Evolutionary conservation across 805 yeast species (phyloP), one percentile per base, ranked within the genome.

Genomic region (Metschnikowia cubensis): DNA sequence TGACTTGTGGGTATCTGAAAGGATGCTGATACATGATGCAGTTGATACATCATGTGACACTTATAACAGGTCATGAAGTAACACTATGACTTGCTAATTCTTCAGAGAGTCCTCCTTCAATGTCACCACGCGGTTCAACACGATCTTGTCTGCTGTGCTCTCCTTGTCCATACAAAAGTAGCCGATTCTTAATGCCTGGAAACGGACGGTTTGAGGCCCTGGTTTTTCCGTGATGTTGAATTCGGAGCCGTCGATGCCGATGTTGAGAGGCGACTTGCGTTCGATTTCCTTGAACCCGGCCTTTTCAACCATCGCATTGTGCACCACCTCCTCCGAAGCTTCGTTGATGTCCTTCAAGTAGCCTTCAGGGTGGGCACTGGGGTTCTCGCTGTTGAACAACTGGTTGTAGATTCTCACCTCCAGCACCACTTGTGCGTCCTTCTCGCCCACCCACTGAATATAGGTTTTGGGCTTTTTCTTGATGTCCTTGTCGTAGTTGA

Each of bases 141-240:
- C 78, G 55, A 91, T 71, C 51, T 73, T 76, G 15, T n/a, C 41
- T 17, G 71, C 76, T 8, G 76, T 71, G 50, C 88, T 72, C 56
- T 92, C 97, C 59, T 79, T 81, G 67, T 94, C 99, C 66, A 89
- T 68, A 63, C 96, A 84, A 81, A 90, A 94, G 70, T 94, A 94
- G 31, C 99, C 99, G 42, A 89, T 92, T 73, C 99, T 83, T 69
- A 94, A 80, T 31, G 96, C 99, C 75, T 94, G 99, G 89, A 94
- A 94, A 70, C 99, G 82, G 32, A 88, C 89, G 11, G 59, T 54
- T 42, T 56, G 50, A 4, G 60, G 60, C 20, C 59, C 59, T 33
- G 45, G 40, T 43, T 51, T 48, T 66, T 94, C 97, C 58, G 79
- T 76, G 57, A 90, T 85, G 63, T 78, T 77, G 65, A 89, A 88